Percentiles rank a stretch among this genome's conserved stretches.
Evolutionary conservation across 2,329 filamentous ascomycete genomes (phyloP).

Genomic region (Penicillium sp.): DNA sequence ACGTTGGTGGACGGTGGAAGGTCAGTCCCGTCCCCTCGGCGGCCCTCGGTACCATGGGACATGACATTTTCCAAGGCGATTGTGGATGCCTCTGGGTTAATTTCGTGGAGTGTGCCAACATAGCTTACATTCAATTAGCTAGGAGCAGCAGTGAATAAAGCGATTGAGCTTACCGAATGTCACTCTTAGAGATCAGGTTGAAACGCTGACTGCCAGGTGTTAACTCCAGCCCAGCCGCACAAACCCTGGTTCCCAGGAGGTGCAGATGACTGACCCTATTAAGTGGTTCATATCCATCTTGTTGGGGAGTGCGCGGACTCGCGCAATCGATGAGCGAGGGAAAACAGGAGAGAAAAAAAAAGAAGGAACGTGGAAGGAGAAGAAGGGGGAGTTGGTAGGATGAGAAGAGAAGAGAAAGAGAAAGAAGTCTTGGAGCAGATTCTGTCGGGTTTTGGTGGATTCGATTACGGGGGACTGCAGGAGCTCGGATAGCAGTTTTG

Average conservation of each 20-base stretch:
- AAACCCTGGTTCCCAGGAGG: conserved; percentile 33
- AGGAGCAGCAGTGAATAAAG: conserved; percentile 15
- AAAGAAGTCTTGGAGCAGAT: conserved; percentile 25
- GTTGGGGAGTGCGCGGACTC: conserved; percentile 26
- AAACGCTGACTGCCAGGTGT: conserved; percentile 72
- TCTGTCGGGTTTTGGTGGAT: conserved; percentile 32
- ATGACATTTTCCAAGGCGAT: conserved; percentile 96
- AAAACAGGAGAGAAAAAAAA: conserved; percentile 15
- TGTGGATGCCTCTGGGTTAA: conserved; percentile 95
- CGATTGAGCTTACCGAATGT: conserved; percentile 73
- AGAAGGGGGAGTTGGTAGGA: conserved; percentile 17
- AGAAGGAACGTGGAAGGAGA: conserved; percentile 18
- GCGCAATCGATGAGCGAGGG: conserved; percentile 34
- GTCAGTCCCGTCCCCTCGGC: conserved; percentile 74
- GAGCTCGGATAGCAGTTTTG: conserved; percentile 33
- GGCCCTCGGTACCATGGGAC: conserved; percentile 91
- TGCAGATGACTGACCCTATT: conserved; percentile 45
- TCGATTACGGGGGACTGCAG: conserved; percentile 33
- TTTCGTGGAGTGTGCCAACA: conserved; percentile 92
- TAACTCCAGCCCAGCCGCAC: conserved; percentile 37
- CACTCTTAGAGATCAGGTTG: conserved; percentile 94
- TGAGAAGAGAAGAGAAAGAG: conserved; percentile 24
- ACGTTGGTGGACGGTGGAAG: conserved; percentile 80
- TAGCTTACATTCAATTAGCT: conserved; percentile 63
- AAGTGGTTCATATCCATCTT: conserved; percentile 53